A percentile compares a stretch with the other conserved stretches of the same genome.
These are phyloP conservation scores for Coniosporium apollinis DNA, from an alignment of 495 filamentous ascomycete species.

Conservation along the genomic window DNA sequence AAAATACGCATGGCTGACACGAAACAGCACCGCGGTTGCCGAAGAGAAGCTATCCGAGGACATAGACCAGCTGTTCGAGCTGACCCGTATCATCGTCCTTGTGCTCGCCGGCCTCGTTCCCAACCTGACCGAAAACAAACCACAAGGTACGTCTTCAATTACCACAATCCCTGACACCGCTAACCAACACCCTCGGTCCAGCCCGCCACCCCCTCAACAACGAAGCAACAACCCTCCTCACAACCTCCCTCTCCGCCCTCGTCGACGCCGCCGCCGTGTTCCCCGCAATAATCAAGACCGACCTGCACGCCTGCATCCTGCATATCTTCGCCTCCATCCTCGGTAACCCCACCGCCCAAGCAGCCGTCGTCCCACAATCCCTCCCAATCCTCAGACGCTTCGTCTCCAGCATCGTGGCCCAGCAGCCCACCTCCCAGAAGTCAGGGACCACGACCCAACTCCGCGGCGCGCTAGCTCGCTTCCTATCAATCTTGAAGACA, in stretches of 20 bases:
- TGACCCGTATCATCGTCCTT: constrained; percentile 87
- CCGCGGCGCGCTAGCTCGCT: constrained; percentile 61
- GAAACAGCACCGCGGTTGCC: constrained; percentile 20
- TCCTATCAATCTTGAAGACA: constrained; percentile 62
- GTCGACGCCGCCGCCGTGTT: constrained; percentile 92
- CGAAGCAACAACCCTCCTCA: constrained; percentile 68
- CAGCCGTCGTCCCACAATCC: constrained; percentile 73
- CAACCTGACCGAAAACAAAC: constrained; percentile 62
- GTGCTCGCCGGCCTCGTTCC: constrained; percentile 77
- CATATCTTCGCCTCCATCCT: constrained; percentile 94
- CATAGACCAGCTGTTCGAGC: constrained; percentile 93
- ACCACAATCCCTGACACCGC: constrained; percentile 3
- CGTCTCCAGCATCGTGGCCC: constrained; percentile 28
- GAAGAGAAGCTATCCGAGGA: constrained; percentile 72
- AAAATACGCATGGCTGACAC: too few relatives aligned
- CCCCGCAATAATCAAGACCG: constrained; percentile 86
- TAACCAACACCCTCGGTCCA: constrained; percentile 20
- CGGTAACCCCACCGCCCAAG: constrained; percentile 70
- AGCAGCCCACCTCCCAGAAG: constrained; percentile 32
- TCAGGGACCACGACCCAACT: constrained; percentile 30
- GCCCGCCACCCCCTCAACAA: constrained; percentile 59
- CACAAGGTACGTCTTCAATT: constrained; percentile 6
- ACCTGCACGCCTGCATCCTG: constrained; percentile 89
- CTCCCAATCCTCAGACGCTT: constrained; percentile 88
- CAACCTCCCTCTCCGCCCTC: constrained; percentile 63